phyloP scores from a whole-genome alignment of 768 basidiomycete species.

The Boletus huronensis region DNA sequence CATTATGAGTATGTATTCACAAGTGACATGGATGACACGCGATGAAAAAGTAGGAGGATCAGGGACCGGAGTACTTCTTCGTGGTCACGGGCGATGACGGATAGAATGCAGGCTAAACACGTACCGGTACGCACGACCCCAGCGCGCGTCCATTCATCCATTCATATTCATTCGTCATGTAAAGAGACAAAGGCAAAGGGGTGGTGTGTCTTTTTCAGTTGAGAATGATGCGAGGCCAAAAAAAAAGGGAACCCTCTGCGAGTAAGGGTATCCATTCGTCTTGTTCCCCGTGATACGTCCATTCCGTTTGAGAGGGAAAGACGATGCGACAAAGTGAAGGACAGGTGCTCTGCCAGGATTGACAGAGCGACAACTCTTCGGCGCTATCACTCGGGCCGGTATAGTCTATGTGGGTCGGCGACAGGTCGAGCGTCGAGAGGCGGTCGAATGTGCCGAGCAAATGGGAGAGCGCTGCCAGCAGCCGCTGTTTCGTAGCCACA shows the following conservation, averaged over 20 bases:
- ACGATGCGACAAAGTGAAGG: slow-evolving; percentile 49
- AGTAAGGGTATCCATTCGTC: neutral
- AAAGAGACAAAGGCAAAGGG: too few relatives aligned
- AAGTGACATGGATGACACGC: neutral
- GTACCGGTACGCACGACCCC: neutral
- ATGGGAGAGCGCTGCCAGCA: neutral
- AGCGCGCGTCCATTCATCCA: too few relatives aligned
- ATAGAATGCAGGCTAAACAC: neutral
- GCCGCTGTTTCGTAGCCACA: neutral
- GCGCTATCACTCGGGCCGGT: neutral
- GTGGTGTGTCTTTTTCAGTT: too few relatives aligned
- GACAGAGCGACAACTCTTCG: slow-evolving; percentile 36
- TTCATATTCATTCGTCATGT: too few relatives aligned
- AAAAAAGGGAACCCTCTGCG: neutral
- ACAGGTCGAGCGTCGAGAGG: slow-evolving; percentile 55
- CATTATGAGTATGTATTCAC: neutral
- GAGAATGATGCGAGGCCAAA: too few relatives aligned
- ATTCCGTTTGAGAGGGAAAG: slow-evolving; percentile 48
- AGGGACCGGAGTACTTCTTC: neutral
- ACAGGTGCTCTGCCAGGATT: slow-evolving; percentile 53
- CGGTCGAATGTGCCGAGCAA: slow-evolving; percentile 37
- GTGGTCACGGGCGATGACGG: neutral
- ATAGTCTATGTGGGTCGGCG: slow-evolving; percentile 30
- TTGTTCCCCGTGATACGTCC: neutral
- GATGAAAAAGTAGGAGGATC: neutral